Conservation (phyloP, 768 basidiomycete genomes). For the Boletus edulis region DNA sequence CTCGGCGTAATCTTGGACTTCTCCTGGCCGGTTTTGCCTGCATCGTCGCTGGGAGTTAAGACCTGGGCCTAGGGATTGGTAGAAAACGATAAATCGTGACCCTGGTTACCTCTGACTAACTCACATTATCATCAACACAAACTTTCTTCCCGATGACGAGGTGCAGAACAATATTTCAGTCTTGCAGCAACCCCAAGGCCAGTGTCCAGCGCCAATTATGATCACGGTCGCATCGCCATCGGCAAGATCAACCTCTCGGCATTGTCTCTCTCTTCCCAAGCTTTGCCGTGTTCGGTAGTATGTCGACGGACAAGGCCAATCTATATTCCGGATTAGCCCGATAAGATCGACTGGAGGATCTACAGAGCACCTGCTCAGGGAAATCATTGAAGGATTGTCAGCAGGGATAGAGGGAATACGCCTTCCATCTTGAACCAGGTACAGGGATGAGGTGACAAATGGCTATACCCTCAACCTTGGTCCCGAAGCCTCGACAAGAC, state of each 20-base stretch:
- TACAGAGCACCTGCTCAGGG: conserved; percentile 25
- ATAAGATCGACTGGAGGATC: not conserved
- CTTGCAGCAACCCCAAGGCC: conserved; percentile 65
- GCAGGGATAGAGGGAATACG: conserved; percentile 56
- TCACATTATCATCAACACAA: conserved; percentile 47
- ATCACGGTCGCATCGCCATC: conserved; percentile 54
- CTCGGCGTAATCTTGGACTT: too few species aligned
- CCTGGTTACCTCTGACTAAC: not conserved
- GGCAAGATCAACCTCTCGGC: conserved; percentile 33
- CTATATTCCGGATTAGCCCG: not conserved
- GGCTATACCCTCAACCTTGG: conserved; percentile 48
- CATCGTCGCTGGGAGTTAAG: too few species aligned
- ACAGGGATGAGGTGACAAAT: conserved; percentile 52
- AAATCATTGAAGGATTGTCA: conserved; percentile 55
- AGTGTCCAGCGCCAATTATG: conserved; percentile 64
- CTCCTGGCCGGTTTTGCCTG: too few species aligned
- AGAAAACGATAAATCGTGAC: too few species aligned
- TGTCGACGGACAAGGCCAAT: not conserved
- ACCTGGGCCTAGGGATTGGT: too few species aligned
- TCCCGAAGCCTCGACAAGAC: conserved; percentile 56
- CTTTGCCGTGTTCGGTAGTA: not conserved
- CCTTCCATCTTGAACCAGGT: conserved; percentile 50
- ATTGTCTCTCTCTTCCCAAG: conserved; percentile 45
- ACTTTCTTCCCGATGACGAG: conserved; percentile 54
- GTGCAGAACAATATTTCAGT: conserved; percentile 49